Base-by-base conservation (phyloP, 805 yeast genomes). In the Saccharomycopsis synnaedendra region DNA sequence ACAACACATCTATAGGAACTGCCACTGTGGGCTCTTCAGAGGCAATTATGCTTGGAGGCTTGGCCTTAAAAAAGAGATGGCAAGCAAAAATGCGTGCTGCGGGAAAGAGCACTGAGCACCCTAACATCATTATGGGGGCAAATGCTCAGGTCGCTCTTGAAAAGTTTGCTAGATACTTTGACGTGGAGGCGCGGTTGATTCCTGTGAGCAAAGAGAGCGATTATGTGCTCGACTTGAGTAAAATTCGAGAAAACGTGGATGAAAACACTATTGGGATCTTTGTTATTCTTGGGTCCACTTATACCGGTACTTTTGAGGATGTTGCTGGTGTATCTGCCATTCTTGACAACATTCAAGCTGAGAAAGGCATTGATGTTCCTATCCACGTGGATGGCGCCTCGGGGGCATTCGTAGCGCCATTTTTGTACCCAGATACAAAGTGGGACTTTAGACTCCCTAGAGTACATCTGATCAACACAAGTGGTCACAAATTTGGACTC, bases 11-110 rank as follows among this genome's bases (percentile, higher is more conserved):
- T 3, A 69, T 86, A 32, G 97, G 97, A 29, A 80, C 95, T 8
- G 93, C 96, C 30, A 85, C 95, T 47, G 88, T 96, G 1, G 97
- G 97, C 4, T 87, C 96, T 1, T 80, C 90, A 1, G 97, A 88
- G 63, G 97, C 96, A 5, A 80, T 89, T 56, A 86, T 87, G 85
- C 75, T 88, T 45, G 97, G 94, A 41, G 97, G 96, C 3, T 70
- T 88, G 47, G 95, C 96, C 9, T 72, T 89, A 85, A 89, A 89
- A 72, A 85, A 86, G 58, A 72, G 74, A 49, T 88, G 97, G 97
- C 93, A 85, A 64, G 77, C 70, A 31, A 72, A 67, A 55, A 75
- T 83, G 58, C 69, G 64, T 58, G 77, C 68, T 1, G 70, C 68
- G 32, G 89, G 89, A 4, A 75, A 77, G 54, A 72, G 80, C 44